Evolutionary conservation across 2,329 filamentous ascomycete genomes (phyloP), one percentile per base, ranked within the genome.

Genomic region (Laburnicola sp.): DNA sequence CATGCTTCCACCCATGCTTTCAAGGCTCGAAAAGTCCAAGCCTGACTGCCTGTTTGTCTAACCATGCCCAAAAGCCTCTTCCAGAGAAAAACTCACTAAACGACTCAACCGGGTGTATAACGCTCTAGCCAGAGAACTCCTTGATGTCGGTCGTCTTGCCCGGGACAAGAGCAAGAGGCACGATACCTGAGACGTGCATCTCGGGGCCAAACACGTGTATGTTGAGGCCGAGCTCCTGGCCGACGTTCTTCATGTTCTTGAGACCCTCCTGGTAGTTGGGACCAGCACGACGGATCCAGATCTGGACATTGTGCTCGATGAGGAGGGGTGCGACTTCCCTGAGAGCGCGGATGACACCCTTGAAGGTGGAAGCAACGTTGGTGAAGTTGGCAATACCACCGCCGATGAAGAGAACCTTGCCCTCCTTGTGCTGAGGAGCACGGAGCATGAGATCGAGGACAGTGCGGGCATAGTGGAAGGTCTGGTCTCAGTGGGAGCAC

Each of bases 381-480:
- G 94, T 99, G 82, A 99, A 99, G 88, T 99, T 99, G 83, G 94
- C 94, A 84, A 99, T 99, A 84, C 94, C 94, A 81, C 94, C 94
- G 77, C 94, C 94, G 64, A 99, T 97, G 85, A 99, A 99, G 62
- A 99, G 87, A 47, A 99, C 91, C 85, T 97, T 99, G 82, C 94
- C 94, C 71, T 97, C 87, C 56, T 89, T 84, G 76, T 85, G 82
- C 73, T 85, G 76, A 52, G 94, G 93, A 49, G 93, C 88, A 64
- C 94, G 90, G 66, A 99, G 88, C 90, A 99, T 96, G 60, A 99
- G 86, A 76, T 99, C 94, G 58, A 99, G 83, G 59, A 99, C 91
- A 27, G 94, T 99, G 71, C 89, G 89, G 71, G 94, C 92, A 79
- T 99, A 99, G 86, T 97, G 92, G 86, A 90, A 99, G 56, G 94